phyloP scores from a whole-genome alignment of 2,329 filamentous ascomycete genomes.

The Nothophaeocryptopus gaeumannii region DNA sequence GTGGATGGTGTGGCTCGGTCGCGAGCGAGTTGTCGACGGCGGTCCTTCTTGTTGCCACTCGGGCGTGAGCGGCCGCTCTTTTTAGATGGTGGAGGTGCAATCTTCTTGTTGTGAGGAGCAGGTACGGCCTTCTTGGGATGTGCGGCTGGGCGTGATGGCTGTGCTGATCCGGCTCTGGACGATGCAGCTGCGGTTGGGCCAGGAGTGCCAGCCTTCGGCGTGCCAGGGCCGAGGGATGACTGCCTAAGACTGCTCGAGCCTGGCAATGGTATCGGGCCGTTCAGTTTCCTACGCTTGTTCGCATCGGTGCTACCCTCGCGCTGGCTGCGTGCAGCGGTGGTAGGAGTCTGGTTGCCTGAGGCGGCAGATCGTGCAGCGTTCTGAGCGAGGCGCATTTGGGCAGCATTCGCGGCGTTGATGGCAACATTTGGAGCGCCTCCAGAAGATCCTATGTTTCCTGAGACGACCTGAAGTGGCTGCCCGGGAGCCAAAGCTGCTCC shows the following conservation, averaged over 20 bases:
- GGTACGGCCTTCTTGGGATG: constrained; percentile 27
- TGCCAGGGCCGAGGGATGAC: constrained; percentile 61
- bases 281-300: constrained; percentile 59
- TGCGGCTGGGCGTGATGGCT: constrained; percentile 42
- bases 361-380: constrained; percentile 26
- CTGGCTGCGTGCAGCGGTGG: constrained; percentile 27
- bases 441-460: constrained; percentile 50
- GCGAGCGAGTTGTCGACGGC: constrained; percentile 35
- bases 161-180: constrained; percentile 59
- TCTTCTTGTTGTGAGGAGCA: constrained; percentile 47
- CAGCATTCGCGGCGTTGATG: constrained; percentile 51
- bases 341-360: constrained; percentile 21
- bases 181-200: constrained; percentile 37
- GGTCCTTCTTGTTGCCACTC: constrained; percentile 31
- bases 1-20: constrained; percentile 33
- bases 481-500: constrained; percentile 46
- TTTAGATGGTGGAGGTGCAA: constrained; percentile 48
- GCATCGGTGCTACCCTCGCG: constrained; percentile 44
- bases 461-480: constrained; percentile 54
- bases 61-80: constrained; percentile 26
- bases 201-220: constrained; percentile 59
- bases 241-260: constrained; percentile 58
- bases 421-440: constrained; percentile 53
- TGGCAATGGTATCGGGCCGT: constrained; percentile 53
- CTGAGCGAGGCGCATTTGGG: constrained; percentile 45